Evolutionary conservation across 2,329 filamentous ascomycete genomes (phyloP).

Genomic region (Scorias spongiosa): DNA sequence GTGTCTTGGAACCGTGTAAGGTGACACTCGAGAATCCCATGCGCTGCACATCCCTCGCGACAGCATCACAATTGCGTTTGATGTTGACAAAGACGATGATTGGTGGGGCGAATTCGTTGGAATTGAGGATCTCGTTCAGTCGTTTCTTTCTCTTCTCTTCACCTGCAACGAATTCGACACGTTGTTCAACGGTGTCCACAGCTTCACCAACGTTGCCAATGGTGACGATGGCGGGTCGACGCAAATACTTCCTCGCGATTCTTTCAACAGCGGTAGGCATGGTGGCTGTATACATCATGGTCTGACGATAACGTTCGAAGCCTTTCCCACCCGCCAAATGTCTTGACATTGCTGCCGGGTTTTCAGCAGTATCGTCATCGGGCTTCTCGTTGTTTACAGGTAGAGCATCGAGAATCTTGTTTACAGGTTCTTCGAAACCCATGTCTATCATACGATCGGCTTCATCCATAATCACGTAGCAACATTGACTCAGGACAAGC

Average conservation of each 20-base stretch:
- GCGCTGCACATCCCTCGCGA: slow-evolving; percentile 83
- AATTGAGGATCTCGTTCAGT: slow-evolving; percentile 74
- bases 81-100: slow-evolving; percentile 99
- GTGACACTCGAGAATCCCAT: slow-evolving; percentile 87
- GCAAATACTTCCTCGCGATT: slow-evolving; percentile 93
- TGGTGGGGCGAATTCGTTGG: slow-evolving; percentile 65
- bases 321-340: slow-evolving; percentile 44
- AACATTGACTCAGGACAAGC: slow-evolving; percentile 86
- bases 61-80: slow-evolving; percentile 94
- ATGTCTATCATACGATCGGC: slow-evolving; percentile 98
- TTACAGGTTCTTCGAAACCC: slow-evolving; percentile 93
- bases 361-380: slow-evolving; percentile 80
- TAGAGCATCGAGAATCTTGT: slow-evolving; percentile 89
- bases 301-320: slow-evolving; percentile 76
- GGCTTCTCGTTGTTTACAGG: slow-evolving; percentile 91
- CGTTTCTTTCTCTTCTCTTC: slow-evolving; percentile 97
- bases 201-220: slow-evolving; percentile 93
- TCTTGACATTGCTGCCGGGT: slow-evolving; percentile 68
- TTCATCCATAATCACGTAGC: slow-evolving; percentile 98
- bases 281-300: slow-evolving; percentile 99
- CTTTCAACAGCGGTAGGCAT: slow-evolving; percentile 88
- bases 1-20: slow-evolving; percentile 87
- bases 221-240: slow-evolving; percentile 80
- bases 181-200: slow-evolving; percentile 94
- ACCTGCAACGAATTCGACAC: slow-evolving; percentile 76